Percentiles rank a stretch among this genome's conserved stretches.
Evolutionary conservation across 495 filamentous ascomycete genomes (phyloP).

Genomic region (Articulospora tetracladia): DNA sequence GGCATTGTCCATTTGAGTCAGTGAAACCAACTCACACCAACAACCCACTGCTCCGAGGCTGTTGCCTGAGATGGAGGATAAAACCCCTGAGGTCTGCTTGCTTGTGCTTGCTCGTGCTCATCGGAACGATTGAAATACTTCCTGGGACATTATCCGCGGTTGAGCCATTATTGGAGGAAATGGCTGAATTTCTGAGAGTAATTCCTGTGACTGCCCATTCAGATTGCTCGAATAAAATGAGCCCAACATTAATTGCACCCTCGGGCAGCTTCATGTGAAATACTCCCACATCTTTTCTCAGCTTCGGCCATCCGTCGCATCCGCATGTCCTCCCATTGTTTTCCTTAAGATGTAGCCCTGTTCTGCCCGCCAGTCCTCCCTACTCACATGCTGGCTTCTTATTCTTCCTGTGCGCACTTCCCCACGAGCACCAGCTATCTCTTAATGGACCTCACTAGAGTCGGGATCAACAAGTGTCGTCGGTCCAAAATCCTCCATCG

Average conservation of each 20-base stretch:
- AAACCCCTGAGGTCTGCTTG: slow-evolving; percentile 1
- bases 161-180: slow-evolving; percentile 10
- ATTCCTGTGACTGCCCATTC: not conserved
- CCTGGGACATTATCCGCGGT: slow-evolving; percentile 10
- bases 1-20: not conserved
- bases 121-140: slow-evolving; percentile 1
- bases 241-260: not conserved
- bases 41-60: slow-evolving; percentile 5
- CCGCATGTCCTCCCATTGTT: too few species aligned
- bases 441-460: not conserved
- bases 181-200: not conserved
- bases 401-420: not conserved
- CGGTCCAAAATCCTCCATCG: not conserved
- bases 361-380: too few species aligned
- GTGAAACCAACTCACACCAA: not conserved
- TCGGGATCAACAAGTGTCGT: not conserved
- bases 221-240: not conserved
- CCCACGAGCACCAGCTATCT: not conserved
- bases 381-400: not conserved
- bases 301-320: not conserved
- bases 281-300: not conserved
- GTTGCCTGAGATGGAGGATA: slow-evolving; percentile 8
- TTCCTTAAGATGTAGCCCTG: too few species aligned
- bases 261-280: not conserved
- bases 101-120: not conserved